Percentiles rank a stretch among this genome's conserved stretches.
phyloP scores from a whole-genome alignment of 2,329 filamentous ascomycete species.

The Hawksworthiomyces lignivorus region DNA sequence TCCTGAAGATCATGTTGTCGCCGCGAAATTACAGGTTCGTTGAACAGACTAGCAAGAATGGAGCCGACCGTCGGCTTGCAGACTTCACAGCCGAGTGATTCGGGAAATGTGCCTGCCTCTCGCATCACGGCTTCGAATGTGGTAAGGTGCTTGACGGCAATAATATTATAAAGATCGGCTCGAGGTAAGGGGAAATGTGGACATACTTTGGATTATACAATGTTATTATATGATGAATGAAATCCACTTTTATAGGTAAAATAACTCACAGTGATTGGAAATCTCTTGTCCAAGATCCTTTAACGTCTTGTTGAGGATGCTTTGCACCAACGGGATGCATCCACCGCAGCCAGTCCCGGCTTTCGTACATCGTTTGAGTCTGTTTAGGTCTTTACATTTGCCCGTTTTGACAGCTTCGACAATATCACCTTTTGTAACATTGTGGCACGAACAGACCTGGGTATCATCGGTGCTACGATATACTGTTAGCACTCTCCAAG shows the following conservation, averaged over 20 bases:
- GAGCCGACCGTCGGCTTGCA: conserved; percentile 79
- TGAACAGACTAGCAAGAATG: conserved; percentile 76
- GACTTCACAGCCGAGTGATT: conserved; percentile 73
- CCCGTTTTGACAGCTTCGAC: conserved; percentile 66
- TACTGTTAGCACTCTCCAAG: neutral
- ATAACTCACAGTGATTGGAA: conserved; percentile 53
- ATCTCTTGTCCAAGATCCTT: conserved; percentile 77
- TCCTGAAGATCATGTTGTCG: conserved; percentile 76
- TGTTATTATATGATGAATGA: neutral
- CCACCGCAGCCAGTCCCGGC: conserved; percentile 86
- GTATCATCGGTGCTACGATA: conserved; percentile 57
- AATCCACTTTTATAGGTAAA: too few relatives aligned
- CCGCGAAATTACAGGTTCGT: conserved; percentile 68
- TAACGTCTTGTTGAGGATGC: conserved; percentile 88
- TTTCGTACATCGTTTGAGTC: conserved; percentile 85
- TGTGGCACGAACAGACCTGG: conserved; percentile 89
- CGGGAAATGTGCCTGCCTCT: conserved; percentile 56
- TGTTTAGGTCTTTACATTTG: conserved; percentile 70
- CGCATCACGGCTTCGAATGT: conserved; percentile 71
- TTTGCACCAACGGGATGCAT: conserved; percentile 80
- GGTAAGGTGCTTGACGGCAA: conserved; percentile 71
- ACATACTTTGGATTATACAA: conserved; percentile 43
- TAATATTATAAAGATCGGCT: conserved; percentile 83
- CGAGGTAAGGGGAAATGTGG: conserved; percentile 70
- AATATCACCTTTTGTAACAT: conserved; percentile 79